Evolutionary conservation across 371 early-diverging fungal species (phyloP), one percentile per base, ranked within the genome.

Genomic region (Capillidium rhysosporum): DNA sequence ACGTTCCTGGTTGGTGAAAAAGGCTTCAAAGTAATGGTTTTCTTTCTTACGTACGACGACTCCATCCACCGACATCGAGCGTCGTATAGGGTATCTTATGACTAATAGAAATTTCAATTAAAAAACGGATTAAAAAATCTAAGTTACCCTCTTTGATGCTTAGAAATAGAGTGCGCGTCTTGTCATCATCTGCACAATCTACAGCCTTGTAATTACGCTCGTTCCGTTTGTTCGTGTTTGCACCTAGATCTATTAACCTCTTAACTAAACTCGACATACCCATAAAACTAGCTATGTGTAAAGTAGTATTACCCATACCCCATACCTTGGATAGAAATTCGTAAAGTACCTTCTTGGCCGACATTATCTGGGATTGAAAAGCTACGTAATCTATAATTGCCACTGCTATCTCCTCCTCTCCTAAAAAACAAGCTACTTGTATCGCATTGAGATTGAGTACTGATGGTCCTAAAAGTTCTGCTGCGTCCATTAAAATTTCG

Each of bases 201-300:
- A 75, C 73, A 1, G 82, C 70, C 44, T 63, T 63, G 55, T 77
- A 77, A 34, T 69, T 67, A 20, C 73, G 57, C 31, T 71, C 72
- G 55, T 84, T 84, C 49, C 58, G 60, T 54, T 68, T 72, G 58
- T 68, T 64, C 1, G 65, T 56, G 38, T 67, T 61, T 7, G 80
- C 80, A 0, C 81, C 82, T 0, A 78, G 57, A 30, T 75, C 75
- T 8, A 82, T 49, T 28, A 82, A 43, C 8, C 69, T 31, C 56
- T 75, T 72, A 18, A 82, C 78, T 40, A 82, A 61, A 28, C 70
- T 71, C 1, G 69, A 62, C 73, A 82, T 77, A 1, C 80, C 78
- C 53, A 76, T 56, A 56, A 79, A 82, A n/a, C 71, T 65, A 1
- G 85, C 85, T 47, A 84, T 52, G 56, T 82, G 82, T 30, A 84